A percentile compares a stretch with the other conserved stretches of the same genome.
Conservation (phyloP, 176 grass and related monocot genomes). For the Luzula sylvatica region DNA sequence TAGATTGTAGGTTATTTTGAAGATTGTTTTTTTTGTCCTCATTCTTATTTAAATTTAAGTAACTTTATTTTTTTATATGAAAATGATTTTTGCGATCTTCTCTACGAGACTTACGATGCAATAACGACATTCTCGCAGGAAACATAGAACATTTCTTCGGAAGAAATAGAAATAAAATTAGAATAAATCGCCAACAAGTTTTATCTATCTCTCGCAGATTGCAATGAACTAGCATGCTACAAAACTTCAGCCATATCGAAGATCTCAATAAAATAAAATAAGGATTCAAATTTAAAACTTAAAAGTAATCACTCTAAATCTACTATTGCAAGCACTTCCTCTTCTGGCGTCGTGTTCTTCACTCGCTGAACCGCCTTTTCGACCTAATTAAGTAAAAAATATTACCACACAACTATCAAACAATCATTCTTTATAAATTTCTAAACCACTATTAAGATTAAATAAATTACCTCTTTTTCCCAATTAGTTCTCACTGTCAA, state of each 20-base stretch:
- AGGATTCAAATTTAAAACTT: background rate
- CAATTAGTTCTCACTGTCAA: conserved; percentile 68
- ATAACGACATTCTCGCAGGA: too few species aligned
- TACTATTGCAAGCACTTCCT: conserved; percentile 8
- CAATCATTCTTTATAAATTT: background rate
- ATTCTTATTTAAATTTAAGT: too few species aligned
- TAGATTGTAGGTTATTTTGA: too few species aligned
- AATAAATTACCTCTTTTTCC: conserved; percentile 45
- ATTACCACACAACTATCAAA: background rate
- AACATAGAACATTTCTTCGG: too few species aligned
- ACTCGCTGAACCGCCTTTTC: conserved; percentile 34
- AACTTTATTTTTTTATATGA: too few species aligned
- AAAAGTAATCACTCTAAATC: conserved; percentile 2
- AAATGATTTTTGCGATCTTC: too few species aligned
- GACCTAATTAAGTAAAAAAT: conserved; percentile 19
- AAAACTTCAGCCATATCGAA: background rate
- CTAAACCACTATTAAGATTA: background rate
- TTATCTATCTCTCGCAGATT: too few species aligned
- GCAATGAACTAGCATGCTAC: background rate
- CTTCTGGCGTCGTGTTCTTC: conserved; percentile 18
- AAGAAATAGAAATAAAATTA: too few species aligned
- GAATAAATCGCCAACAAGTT: too few species aligned
- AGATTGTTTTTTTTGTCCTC: too few species aligned
- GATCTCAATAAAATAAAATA: background rate
- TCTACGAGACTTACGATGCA: too few species aligned